Conservation (phyloP, 345 rosid genomes). For the Balakata baccata region DNA sequence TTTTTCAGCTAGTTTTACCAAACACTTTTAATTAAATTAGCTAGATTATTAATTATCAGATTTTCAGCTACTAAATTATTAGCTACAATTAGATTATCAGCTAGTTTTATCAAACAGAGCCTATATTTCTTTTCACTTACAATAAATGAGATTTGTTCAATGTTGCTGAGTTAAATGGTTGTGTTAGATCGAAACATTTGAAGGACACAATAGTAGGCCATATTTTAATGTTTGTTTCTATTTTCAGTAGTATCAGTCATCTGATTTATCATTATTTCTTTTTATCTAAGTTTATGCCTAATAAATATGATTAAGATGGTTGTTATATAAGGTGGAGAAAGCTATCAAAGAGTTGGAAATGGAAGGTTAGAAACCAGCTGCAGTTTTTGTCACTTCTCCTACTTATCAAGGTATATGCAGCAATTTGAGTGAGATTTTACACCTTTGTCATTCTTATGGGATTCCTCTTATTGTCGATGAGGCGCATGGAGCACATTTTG, state of each 20-base stretch:
- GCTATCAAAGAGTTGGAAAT: slow-evolving; percentile 45
- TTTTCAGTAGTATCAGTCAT: no score
- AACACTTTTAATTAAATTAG: no score
- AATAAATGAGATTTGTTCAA: background rate
- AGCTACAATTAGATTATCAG: no score
- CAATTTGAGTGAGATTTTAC: slow-evolving; percentile 41
- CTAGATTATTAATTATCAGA: no score
- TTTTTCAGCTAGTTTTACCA: no score
- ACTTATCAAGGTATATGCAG: slow-evolving; percentile 68
- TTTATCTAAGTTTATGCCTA: background rate
- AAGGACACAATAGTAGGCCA: no score
- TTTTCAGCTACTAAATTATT: no score
- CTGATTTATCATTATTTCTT: background rate
- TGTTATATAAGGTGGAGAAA: slow-evolving; percentile 40
- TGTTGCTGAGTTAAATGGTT: background rate
- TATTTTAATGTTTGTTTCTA: no score
- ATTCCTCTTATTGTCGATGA: slow-evolving; percentile 58
- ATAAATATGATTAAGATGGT: background rate
- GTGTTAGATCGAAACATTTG: no score
- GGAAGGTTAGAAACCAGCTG: slow-evolving; percentile 47
- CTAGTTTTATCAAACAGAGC: no score
- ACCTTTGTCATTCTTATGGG: slow-evolving; percentile 43
- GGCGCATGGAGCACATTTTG: slow-evolving; percentile 53
- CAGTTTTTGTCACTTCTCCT: slow-evolving; percentile 60
- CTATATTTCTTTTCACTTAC: background rate